Base-by-base conservation (phyloP, 805 yeast species). In the Ogataea ramenticola region DNA sequence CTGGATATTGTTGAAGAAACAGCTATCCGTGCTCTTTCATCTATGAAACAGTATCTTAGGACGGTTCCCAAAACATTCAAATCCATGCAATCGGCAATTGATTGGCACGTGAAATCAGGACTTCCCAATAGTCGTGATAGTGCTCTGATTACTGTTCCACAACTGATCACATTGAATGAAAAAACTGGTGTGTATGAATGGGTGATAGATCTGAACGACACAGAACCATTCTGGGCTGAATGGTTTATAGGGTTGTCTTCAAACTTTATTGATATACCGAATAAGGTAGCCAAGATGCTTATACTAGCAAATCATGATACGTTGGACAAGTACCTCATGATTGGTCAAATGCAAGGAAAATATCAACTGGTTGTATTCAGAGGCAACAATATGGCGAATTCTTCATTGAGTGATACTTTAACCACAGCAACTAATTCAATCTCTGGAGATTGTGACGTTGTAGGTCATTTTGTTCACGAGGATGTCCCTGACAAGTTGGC, bases 271-370 rank as follows among this genome's bases (percentile, higher is more conserved):
- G 44, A 45, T 1, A 52, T 65, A 5, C 60, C 74, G 39, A 62
- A 59, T 16, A 52, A 52, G 6, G 50, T 80, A 1, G 80, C 90
- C 0, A 85, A 88, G 54, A 53, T 93, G 43, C 71, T 93, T 35
- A 71, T 93, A 1, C 64, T 95, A 15, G 95, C 98, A 0, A 96
- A 96, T 3, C 84, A 90, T 42, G 97, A 93, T 51, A 79, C 85
- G 19, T 70, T 95, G 27, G 99, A 93, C 63, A 88, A 83, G 49
- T 76, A 76, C 33, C 68, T 93, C 40, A 88, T 90, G 62, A 80
- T 93, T 42, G 99, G 97, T 1, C 99, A 95, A 63, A 93, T 93
- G 99, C 98, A 90, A 64, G 99, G 99, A 1, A 82, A 80, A 59
- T 93, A 84, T 61, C 99, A 95, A 64, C 71, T 93, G 35, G 80